Evolutionary conservation across 164 flowering plant genomes (phyloP).

Genomic region (Paratinospora sagittata): DNA sequence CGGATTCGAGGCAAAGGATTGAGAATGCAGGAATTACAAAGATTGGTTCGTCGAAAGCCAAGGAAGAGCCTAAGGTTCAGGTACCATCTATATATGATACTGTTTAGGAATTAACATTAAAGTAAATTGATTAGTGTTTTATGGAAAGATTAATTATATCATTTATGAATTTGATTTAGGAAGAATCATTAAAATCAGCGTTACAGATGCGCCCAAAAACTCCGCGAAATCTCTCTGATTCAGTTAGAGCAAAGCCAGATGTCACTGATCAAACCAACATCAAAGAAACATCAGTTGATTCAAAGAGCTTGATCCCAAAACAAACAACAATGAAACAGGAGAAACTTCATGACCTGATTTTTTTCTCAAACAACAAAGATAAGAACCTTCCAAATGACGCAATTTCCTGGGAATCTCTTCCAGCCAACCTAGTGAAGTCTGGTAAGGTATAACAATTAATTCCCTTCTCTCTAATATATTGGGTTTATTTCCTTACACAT

Average conservation of each 20-base stretch:
- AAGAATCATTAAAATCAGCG: constrained; percentile 3
- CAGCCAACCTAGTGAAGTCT: constrained; percentile 51
- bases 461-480: too few species aligned
- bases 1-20: constrained; percentile 29
- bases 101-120: background rate
- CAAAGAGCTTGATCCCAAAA: constrained; percentile 23
- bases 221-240: constrained; percentile 25
- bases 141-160: background rate
- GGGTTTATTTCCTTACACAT: too few species aligned
- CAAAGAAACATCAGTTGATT: constrained; percentile 23
- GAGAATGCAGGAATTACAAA: too few species aligned
- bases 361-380: constrained; percentile 20
- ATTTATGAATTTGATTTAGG: background rate
- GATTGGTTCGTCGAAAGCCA: constrained; percentile 28
- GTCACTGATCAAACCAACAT: constrained; percentile 16
- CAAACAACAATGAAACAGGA: constrained; percentile 35
- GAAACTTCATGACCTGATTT: constrained; percentile 23
- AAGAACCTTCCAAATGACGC: constrained; percentile 34
- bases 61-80: constrained; percentile 60
- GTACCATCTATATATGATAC: constrained; percentile 27
- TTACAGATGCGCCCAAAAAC: constrained; percentile 39
- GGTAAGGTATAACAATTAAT: constrained; percentile 65
- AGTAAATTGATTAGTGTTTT: background rate
- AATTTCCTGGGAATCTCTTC: constrained; percentile 57
- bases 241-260: constrained; percentile 28